Evolutionary conservation across 1,284 basidiomycete genomes (phyloP), one percentile per base, ranked within the genome.

Genomic region (Trichosporon faecale): DNA sequence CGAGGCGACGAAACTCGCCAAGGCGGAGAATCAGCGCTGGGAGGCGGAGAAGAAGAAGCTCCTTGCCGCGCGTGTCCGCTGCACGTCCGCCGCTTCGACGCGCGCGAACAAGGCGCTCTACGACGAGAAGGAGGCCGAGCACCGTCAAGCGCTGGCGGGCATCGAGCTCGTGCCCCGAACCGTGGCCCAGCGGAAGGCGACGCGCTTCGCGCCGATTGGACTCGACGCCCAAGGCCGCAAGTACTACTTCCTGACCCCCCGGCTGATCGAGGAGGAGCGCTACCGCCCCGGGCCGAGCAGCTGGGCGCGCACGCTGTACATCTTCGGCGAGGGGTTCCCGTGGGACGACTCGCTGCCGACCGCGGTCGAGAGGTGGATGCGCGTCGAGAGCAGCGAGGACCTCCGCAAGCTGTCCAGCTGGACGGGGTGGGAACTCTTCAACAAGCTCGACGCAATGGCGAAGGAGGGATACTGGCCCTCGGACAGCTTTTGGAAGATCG

Each of bases 281-380:
- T 72, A 77, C 29, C 71, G 77, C 3, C 79, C 80, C 3, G 21
- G 49, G 3, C 57, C 57, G 4, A 40, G 69, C 1, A 77, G 75
- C 11, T 82, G 80, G 80, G 79, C 78, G 16, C 76, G 75, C 0
- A 78, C 78, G 9, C 63, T 80, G 3, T 37, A 80, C 18, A 76
- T 80, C 8, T 82, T 76, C 75, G 80, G 80, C 8, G 65, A 63
- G 1, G 79, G 75, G 0, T 72, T 77, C 12, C 18, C 57, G 3
- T 57, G 29, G 6, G 52, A 55, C 3, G 74, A 77, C 65, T 73
- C 73, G 21, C 61, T 77, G 21, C 76, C 79, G 0, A 31, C 40
- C 0, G 55, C 66, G 2, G 64, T 78, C 2, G 74, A 78, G 65
- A 74, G 79, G 18, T 82, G 80, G 80, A 77, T 69, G 63, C 77